Conservation (phyloP, 179 eudicot species). For the Monotropa hypopitys region DNA sequence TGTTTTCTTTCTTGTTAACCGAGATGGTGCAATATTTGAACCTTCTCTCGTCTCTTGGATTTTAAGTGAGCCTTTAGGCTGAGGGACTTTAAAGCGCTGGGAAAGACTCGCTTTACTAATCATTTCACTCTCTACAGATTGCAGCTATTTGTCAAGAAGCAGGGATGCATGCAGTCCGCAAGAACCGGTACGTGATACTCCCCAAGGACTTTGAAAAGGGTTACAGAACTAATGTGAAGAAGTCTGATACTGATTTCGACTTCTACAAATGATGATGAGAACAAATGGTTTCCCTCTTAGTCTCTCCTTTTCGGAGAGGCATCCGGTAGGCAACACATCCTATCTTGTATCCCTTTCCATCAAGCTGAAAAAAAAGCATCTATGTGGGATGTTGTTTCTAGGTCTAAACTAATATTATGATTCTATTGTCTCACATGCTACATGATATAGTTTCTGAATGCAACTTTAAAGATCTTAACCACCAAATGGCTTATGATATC, state of each 20-base stretch:
- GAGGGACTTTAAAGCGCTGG: neutral
- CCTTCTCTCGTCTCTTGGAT: neutral
- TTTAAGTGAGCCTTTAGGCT: neutral
- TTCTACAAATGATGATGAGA: conserved; percentile 57
- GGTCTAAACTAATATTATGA: neutral
- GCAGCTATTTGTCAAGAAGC: conserved; percentile 92
- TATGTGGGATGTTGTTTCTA: neutral
- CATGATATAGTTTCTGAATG: neutral
- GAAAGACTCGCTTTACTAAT: neutral
- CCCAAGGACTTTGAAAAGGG: conserved; percentile 89
- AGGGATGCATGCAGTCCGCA: conserved; percentile 89
- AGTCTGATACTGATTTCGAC: conserved; percentile 83
- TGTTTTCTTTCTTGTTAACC: neutral
- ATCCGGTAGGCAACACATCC: neutral
- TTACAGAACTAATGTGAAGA: conserved; percentile 75
- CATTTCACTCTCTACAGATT: conserved; percentile 31
- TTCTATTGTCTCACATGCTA: neutral
- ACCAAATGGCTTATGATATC: neutral
- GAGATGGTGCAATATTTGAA: neutral
- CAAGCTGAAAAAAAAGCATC: neutral
- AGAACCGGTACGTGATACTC: conserved; percentile 71
- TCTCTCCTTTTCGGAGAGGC: neutral
- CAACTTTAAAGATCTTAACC: neutral
- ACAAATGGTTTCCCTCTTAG: neutral
- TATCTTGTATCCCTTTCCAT: neutral